These are phyloP conservation scores for Pochonia chlamydosporia DNA, from an alignment of 2,329 filamentous ascomycete genomes.

Conservation along the genomic window DNA sequence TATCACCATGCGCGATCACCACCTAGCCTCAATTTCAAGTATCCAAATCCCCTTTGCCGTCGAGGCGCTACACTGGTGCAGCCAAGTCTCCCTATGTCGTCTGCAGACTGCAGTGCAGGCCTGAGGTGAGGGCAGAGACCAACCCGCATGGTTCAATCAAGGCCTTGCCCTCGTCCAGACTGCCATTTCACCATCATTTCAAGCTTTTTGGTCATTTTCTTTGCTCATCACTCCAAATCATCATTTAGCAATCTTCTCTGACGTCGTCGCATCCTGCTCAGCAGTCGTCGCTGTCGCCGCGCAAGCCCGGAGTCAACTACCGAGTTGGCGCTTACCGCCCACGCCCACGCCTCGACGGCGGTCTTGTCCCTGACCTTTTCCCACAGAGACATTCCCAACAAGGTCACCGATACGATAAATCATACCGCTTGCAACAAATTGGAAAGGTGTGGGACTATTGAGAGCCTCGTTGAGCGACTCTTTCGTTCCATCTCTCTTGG, in stretches of 20 bases:
- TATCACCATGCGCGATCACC: slow-evolving; percentile 30
- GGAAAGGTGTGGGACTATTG: background rate
- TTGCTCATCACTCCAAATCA: slow-evolving; percentile 1
- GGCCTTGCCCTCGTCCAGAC: background rate
- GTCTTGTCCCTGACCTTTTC: slow-evolving; percentile 18
- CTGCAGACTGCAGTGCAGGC: slow-evolving; percentile 2
- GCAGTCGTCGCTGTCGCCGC: slow-evolving; percentile 22
- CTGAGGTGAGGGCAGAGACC: too few relatives aligned
- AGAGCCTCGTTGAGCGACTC: slow-evolving; percentile 1
- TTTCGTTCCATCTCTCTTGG: slow-evolving; percentile 11
- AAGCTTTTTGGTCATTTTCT: background rate
- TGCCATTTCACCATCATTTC: slow-evolving; percentile 1
- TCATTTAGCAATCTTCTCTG: background rate
- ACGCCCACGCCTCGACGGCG: slow-evolving; percentile 22
- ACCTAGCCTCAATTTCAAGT: slow-evolving; percentile 19
- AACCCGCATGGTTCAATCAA: background rate
- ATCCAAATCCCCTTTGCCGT: slow-evolving; percentile 14
- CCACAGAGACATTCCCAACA: slow-evolving; percentile 11
- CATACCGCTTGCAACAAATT: background rate
- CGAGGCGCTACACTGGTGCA: slow-evolving; percentile 10
- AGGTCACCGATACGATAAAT: slow-evolving; percentile 12
- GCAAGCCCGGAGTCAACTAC: slow-evolving; percentile 22
- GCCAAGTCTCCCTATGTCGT: too few relatives aligned
- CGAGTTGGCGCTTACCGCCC: slow-evolving; percentile 29
- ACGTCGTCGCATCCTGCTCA: slow-evolving; percentile 3